Evolutionary conservation across 208 protist genomes (phyloP).

Genomic region (Leishmania major): DNA sequence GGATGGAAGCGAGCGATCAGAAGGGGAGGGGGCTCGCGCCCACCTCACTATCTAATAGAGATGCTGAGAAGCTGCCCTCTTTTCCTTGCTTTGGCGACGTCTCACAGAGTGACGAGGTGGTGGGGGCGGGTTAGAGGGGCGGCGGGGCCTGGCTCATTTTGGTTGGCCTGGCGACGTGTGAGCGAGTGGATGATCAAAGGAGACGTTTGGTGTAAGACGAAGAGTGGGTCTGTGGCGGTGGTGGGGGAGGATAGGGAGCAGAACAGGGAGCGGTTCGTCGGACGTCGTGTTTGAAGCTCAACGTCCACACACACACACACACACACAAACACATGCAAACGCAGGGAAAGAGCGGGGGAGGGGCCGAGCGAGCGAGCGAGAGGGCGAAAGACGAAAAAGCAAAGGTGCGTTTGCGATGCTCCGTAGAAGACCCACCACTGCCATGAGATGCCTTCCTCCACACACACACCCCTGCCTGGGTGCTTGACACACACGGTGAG

Average conservation of each 20-base stretch:
- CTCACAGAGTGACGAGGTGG: background rate
- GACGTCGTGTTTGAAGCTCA: conserved; percentile 3
- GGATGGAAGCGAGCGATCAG: background rate
- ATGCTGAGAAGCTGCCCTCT: background rate
- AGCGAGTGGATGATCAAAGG: background rate
- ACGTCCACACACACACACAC: background rate
- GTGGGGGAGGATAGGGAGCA: conserved; percentile 7
- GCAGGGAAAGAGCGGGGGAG: too few relatives aligned
- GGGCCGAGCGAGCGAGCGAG: too few relatives aligned
- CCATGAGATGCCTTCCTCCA: too few relatives aligned
- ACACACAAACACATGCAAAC: background rate
- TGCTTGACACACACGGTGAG: background rate
- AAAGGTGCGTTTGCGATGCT: too few relatives aligned
- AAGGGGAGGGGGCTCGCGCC: background rate
- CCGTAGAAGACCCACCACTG: too few relatives aligned
- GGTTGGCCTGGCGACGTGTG: background rate
- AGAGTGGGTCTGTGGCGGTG: background rate
- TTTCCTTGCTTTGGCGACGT: background rate
- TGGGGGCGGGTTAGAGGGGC: background rate
- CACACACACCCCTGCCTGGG: too few relatives aligned
- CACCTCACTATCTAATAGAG: background rate
- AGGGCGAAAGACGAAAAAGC: too few relatives aligned
- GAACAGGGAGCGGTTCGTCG: background rate
- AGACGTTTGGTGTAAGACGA: background rate
- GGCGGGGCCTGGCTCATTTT: background rate